Base-by-base conservation (phyloP, 208 protist species). In the Crithidia acanthocephali region DNA sequence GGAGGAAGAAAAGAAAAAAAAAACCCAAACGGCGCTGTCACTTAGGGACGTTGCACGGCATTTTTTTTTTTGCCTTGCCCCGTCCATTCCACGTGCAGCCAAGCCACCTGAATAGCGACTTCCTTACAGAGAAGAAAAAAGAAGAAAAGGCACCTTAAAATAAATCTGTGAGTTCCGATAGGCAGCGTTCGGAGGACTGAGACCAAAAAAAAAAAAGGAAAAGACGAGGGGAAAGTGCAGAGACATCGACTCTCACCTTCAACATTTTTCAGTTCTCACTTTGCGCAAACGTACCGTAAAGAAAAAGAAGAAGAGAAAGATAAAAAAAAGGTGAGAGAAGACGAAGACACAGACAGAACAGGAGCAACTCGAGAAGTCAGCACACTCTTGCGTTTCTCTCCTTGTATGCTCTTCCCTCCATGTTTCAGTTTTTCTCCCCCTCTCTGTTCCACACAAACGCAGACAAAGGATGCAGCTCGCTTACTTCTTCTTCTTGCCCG, bases 401-500 rank as follows among this genome's bases (percentile, higher is more conserved):
- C 25, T 40, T 59, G 10, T 27, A 37, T 73, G 2, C 8, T 40
- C 62, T 18, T 66, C 30, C 7, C 23, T 5, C 22, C 3, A 40
- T 40, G 28, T 57, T 53, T 56, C 68, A 13, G 55, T 27, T 44
- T 16, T 59, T 59, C 61, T 66, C 9, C 13, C 1, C n/a, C 16
- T 18, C 30, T 18, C n/a, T n/a, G n/a, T n/a, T n/a, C n/a, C n/a
- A n/a, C n/a, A n/a, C n/a, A n/a, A n/a, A n/a, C n/a, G n/a, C n/a
- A n/a, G n/a, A n/a, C n/a, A n/a, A n/a, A n/a, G n/a, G n/a, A n/a
- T n/a, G n/a, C 8, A 52, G 44, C 2, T 4, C 56, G 25, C 23
- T 77, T 88, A 85, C 70, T 86, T 85, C 81, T 88, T 86, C 76
- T 86, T 88, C 67, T 83, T 82, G 7, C 68, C 70, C 15, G 68